These are phyloP conservation scores for Boletus putidus DNA, from an alignment of 1,284 basidiomycete genomes.

Conservation along the genomic window DNA sequence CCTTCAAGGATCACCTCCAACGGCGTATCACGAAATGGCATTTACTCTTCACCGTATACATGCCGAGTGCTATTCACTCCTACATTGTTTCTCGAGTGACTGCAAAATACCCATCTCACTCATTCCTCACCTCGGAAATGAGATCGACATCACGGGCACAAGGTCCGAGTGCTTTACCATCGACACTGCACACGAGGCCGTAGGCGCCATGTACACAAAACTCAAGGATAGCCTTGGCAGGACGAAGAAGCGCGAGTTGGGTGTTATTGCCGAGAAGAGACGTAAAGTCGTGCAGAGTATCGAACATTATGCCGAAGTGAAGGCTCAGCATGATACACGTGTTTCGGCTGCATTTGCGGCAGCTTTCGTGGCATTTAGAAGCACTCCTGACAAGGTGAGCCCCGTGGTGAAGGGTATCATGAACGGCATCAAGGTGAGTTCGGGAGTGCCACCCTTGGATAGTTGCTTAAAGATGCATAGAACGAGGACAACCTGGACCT, in stretches of 20 bases:
- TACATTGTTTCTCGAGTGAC: slow-evolving; percentile 79
- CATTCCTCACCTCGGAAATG: slow-evolving; percentile 78
- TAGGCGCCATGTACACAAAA: slow-evolving; percentile 69
- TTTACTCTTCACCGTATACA: slow-evolving; percentile 80
- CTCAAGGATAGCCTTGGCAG: slow-evolving; percentile 73
- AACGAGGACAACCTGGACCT: slow-evolving; percentile 89
- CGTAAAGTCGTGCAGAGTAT: slow-evolving; percentile 73
- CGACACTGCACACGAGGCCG: slow-evolving; percentile 72
- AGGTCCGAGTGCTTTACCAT: slow-evolving; percentile 76
- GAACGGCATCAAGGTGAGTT: slow-evolving; percentile 90
- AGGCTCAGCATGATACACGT: slow-evolving; percentile 84
- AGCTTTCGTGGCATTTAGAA: slow-evolving; percentile 83
- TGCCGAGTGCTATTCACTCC: slow-evolving; percentile 76
- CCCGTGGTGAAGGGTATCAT: slow-evolving; percentile 97
- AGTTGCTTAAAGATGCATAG: slow-evolving; percentile 43
- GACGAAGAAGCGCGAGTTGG: slow-evolving; percentile 77
- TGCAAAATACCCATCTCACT: slow-evolving; percentile 82
- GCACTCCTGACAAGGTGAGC: slow-evolving; percentile 90
- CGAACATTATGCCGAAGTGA: slow-evolving; percentile 81
- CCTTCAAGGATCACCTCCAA: slow-evolving; percentile 74
- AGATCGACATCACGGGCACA: slow-evolving; percentile 74
- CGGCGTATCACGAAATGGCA: slow-evolving; percentile 92
- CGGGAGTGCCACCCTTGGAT: neutral
- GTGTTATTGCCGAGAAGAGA: slow-evolving; percentile 77
- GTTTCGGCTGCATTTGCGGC: slow-evolving; percentile 89